Base-by-base conservation (phyloP, 1,284 basidiomycete species). In the Anthracocystis panici-leucophaei region DNA sequence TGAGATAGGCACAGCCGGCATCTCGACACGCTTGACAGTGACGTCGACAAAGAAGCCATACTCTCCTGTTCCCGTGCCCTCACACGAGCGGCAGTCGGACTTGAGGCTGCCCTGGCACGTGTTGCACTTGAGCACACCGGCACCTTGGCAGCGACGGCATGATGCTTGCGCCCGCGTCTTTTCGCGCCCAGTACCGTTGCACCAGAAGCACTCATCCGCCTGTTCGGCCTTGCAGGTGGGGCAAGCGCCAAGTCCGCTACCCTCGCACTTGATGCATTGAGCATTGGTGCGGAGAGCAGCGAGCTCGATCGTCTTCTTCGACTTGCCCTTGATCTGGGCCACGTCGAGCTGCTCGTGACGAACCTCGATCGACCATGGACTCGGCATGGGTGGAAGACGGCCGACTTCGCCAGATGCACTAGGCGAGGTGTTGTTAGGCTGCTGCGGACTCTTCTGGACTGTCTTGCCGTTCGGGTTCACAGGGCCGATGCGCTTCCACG, bases 191-290 rank as follows among this genome's bases (percentile, higher is more conserved):
- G 71, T 77, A n/a, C 79, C 78, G 11, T 50, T 54, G 57, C 79
- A 81, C 79, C 79, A 81, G 65, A 75, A 81, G 65, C 79, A 80
- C 51, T 76, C 75, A 55, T 81, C 79, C 10, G 79, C 74, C 33
- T 71, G 42, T 41, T 74, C 71, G 1, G 65, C 72, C 44, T 66
- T 76, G 68, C 78, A 79, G 4, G 68, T 66, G 27, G 53, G 31
- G 67, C 77, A 81, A 5, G 54, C 21, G n/a, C 64, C 69, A 0
- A 59, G 33, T 23, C 71, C 57, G 29, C 45, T 58, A 8, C 77
- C 77, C 10, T 69, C 50, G 54, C 77, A 79, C 44, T 65, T 71
- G 58, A 53, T 41, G 29, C 79, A 81, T 20, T 48, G 48, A 8
- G 71, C 77, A 18, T 79, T 65, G 27, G 46, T 70, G n/a, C 77